Conservation (phyloP, 305 asterid genomes). For the Rubia peregrina region DNA sequence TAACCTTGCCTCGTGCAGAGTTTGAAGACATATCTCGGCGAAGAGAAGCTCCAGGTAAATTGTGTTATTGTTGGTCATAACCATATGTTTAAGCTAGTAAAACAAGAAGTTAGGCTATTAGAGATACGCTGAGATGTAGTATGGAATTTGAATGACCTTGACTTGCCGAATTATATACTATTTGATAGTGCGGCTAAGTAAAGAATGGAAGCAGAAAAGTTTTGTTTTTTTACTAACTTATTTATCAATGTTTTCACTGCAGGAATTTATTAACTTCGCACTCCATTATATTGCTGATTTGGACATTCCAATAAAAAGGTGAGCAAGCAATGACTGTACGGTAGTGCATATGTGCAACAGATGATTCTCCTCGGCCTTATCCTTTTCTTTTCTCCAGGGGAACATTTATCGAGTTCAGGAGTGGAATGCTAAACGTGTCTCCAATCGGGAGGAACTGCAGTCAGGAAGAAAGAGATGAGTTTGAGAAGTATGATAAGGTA, state of each 20-base stretch:
- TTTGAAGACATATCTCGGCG: slow-evolving; percentile 76
- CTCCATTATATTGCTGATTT: slow-evolving; percentile 94
- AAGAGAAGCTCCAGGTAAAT: slow-evolving; percentile 76
- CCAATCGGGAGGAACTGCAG: slow-evolving; percentile 99
- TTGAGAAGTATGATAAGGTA: slow-evolving; percentile 96
- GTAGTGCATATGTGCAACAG: neutral
- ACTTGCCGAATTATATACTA: no score
- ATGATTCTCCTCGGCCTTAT: slow-evolving; percentile 11
- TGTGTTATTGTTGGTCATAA: neutral
- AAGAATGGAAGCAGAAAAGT: neutral
- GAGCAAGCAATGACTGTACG: slow-evolving; percentile 18
- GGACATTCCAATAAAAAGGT: slow-evolving; percentile 95
- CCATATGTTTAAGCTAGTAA: neutral
- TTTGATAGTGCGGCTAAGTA: neutral
- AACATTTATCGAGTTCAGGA: slow-evolving; percentile 89
- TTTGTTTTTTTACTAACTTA: neutral
- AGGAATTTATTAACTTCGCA: slow-evolving; percentile 86
- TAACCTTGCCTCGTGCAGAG: slow-evolving; percentile 43
- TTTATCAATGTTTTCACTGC: slow-evolving; percentile 24
- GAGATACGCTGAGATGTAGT: neutral
- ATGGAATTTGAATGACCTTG: neutral
- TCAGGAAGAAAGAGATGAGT: slow-evolving; percentile 92
- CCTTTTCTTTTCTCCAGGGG: slow-evolving; percentile 46
- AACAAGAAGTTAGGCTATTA: neutral
- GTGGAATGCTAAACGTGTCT: slow-evolving; percentile 96